Conservation (phyloP, 139 green algal species). For the Zygnema cylindricum region DNA sequence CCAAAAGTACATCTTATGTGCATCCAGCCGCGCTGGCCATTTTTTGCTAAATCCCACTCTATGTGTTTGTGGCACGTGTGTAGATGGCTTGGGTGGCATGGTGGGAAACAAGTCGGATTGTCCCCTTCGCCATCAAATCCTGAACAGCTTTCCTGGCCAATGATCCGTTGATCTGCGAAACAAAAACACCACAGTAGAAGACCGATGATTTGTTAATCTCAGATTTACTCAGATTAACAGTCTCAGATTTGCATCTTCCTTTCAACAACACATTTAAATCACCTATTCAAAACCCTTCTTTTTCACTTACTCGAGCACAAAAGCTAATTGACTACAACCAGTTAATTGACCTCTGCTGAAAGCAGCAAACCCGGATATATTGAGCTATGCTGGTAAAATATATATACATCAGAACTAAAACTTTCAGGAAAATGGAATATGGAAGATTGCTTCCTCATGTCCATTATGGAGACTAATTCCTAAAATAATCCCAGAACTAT, state of each 20-base stretch:
- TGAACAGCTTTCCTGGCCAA: constrained; percentile 50
- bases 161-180: constrained; percentile 53
- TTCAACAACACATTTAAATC: not conserved
- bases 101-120: constrained; percentile 85
- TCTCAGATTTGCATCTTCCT: not conserved
- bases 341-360: too few relatives aligned
- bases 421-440: too few relatives aligned
- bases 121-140: constrained; percentile 82
- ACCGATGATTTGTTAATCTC: not conserved
- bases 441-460: too few relatives aligned
- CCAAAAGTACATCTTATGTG: too few relatives aligned
- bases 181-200: not conserved
- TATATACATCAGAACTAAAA: too few relatives aligned
- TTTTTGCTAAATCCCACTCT: too few relatives aligned
- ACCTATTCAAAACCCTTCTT: not conserved
- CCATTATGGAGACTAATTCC: too few relatives aligned
- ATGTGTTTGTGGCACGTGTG: constrained; percentile 82
- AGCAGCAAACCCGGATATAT: too few relatives aligned
- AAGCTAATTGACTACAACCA: too few relatives aligned
- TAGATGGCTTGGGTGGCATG: constrained; percentile 91
- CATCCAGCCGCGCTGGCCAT: too few relatives aligned
- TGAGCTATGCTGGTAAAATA: too few relatives aligned
- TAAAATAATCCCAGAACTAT: too few relatives aligned
- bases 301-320: not conserved
- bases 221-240: not conserved